Percentiles rank a stretch among this genome's conserved stretches.
phyloP scores from a whole-genome alignment of 2,329 filamentous ascomycete genomes.

The Orbilia blumenaviensis region DNA sequence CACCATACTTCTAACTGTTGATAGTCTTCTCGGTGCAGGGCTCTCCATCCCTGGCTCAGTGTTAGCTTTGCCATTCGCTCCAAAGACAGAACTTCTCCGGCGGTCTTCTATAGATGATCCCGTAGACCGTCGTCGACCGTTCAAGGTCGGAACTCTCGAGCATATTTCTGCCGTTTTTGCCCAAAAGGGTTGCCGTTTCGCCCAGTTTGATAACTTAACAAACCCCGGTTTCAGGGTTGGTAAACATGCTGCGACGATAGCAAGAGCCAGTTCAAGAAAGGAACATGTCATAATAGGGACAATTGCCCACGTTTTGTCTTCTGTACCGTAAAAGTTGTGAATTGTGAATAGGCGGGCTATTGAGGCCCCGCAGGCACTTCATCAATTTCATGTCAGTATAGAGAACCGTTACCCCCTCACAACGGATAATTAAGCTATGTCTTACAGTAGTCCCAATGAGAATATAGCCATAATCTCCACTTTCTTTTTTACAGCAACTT shows the following conservation, averaged over 20 bases:
- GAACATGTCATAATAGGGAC: slow-evolving; percentile 48
- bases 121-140: slow-evolving; percentile 1
- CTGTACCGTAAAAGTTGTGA: slow-evolving; percentile 14
- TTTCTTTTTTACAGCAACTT: slow-evolving; percentile 33
- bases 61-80: background rate
- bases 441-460: slow-evolving; percentile 37
- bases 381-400: background rate
- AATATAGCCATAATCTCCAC: slow-evolving; percentile 42
- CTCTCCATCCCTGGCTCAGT: slow-evolving; percentile 10
- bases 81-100: background rate
- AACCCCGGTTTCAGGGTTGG: slow-evolving; percentile 44
- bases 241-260: slow-evolving; percentile 32
- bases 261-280: slow-evolving; percentile 20
- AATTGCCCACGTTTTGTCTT: slow-evolving; percentile 44
- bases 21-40: background rate
- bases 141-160: slow-evolving; percentile 13
- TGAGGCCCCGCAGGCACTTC: slow-evolving; percentile 36
- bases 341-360: slow-evolving; percentile 39
- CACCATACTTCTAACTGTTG: slow-evolving; percentile 21
- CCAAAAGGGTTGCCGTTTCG: background rate
- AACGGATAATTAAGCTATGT: background rate
- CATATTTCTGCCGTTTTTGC: background rate
- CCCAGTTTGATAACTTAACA: slow-evolving; percentile 19
- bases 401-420: too few species aligned
- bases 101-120: background rate